These are phyloP conservation scores for Candida fluviatilis DNA, from an alignment of 805 yeast species.

Conservation along the genomic window DNA sequence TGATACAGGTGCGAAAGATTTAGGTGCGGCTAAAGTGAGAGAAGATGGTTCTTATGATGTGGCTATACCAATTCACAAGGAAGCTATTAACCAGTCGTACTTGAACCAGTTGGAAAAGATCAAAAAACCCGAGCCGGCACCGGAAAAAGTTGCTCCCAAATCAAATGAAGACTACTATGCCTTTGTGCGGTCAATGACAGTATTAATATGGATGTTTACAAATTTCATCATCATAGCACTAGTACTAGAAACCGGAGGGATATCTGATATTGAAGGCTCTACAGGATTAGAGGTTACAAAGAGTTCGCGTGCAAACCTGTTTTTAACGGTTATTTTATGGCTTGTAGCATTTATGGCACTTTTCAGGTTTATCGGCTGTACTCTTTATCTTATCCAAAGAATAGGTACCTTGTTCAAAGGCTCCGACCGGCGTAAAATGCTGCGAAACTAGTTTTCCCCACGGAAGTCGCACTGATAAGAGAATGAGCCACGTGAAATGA, in stretches of 20 bases:
- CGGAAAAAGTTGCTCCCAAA: conserved; percentile 20
- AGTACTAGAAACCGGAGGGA: conserved; percentile 42
- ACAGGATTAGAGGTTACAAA: conserved; percentile 24
- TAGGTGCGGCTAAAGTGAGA: conserved; percentile 51
- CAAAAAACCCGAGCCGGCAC: conserved; percentile 37
- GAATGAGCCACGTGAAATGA: no score
- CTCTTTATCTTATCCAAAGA: conserved; percentile 41
- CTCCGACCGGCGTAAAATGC: conserved; percentile 10
- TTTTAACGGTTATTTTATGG: conserved; percentile 55
- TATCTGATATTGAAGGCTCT: conserved; percentile 31
- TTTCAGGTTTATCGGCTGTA: conserved; percentile 53
- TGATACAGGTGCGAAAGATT: conserved; percentile 51
- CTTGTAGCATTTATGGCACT: conserved; percentile 58
- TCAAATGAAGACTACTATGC: conserved; percentile 45
- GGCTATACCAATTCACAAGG: conserved; percentile 44
- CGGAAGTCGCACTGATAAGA: no score
- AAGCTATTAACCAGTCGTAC: conserved; percentile 51
- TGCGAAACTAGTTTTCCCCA: not conserved
- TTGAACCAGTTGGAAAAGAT: conserved; percentile 51
- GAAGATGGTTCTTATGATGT: conserved; percentile 57
- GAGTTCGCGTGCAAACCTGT: conserved; percentile 35
- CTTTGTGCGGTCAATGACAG: conserved; percentile 42
- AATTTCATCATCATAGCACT: conserved; percentile 39
- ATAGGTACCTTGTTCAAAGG: conserved; percentile 14
- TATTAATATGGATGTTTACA: conserved; percentile 42